phyloP scores from a whole-genome alignment of 352 stramenopile genomes.

The Pythium insidiosum region DNA sequence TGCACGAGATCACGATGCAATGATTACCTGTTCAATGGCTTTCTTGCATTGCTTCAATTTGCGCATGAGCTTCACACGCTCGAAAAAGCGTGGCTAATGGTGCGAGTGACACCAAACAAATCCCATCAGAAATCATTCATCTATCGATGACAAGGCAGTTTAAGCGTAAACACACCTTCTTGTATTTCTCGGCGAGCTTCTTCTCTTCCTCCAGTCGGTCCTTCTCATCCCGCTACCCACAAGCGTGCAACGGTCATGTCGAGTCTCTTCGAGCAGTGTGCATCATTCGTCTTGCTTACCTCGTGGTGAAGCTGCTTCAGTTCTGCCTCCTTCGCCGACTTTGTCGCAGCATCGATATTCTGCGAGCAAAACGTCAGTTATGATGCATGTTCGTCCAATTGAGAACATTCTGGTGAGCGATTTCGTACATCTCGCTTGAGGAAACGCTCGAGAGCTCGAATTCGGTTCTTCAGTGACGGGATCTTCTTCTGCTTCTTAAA shows the following conservation, averaged over 20 bases:
- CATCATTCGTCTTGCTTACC: constrained; percentile 2
- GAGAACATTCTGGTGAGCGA: no score
- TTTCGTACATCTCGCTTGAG: constrained; percentile 68
- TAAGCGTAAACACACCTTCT: constrained; percentile 66
- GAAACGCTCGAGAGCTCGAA: constrained; percentile 71
- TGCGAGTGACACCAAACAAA: neutral
- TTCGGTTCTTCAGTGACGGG: constrained; percentile 79
- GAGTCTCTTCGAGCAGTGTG: neutral
- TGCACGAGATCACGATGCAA: no score
- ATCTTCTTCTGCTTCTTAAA: constrained; percentile 51
- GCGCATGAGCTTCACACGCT: constrained; percentile 79
- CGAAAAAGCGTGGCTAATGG: constrained; percentile 69
- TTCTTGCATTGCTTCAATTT: constrained; percentile 59
- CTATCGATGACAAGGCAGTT: constrained; percentile 2
- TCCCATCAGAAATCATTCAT: no score
- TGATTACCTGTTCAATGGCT: constrained; percentile 34
- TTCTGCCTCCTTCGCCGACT: constrained; percentile 28
- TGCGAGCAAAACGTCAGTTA: neutral
- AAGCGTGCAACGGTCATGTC: neutral
- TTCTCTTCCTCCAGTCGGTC: constrained; percentile 31
- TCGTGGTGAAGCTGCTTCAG: constrained; percentile 23
- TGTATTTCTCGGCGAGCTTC: constrained; percentile 74
- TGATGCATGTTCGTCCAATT: no score
- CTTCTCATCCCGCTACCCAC: constrained; percentile 16
- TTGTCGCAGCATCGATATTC: constrained; percentile 15